Evolutionary conservation across 2,329 filamentous ascomycete species (phyloP), one percentile per base, ranked within the genome.

Genomic region (Ophiobolus disseminans): DNA sequence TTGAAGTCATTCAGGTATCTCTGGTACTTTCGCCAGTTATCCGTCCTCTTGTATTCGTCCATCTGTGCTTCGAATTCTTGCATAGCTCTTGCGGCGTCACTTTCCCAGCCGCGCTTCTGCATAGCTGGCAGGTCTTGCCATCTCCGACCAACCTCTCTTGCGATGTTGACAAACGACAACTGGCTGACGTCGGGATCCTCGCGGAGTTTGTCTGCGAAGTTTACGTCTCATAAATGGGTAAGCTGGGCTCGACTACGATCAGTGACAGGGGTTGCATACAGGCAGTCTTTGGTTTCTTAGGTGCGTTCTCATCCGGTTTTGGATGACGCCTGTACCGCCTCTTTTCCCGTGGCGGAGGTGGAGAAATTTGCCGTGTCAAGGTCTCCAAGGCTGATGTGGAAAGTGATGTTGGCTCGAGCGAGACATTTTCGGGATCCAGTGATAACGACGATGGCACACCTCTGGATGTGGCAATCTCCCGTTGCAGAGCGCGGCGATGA

Each of bases 241-340:
- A 54, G 35, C 14, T 14, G 39, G 39, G 16, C 25, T 7, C 10
- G 40, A 10, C 23, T 2, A 26, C 11, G n/a, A 1, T 21, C 13
- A 5, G 5, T 3, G 20, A 23, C 45, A 9, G 42, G 40, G 19
- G 21, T 17, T 40, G 47, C 65, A 26, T 66, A 73, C 70, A 75
- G 7, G 70, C 73, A 25, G 72, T 75, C 41, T 75, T 74, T 22
- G 73, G 73, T 41, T 73, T 73, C 52, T 72, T 73, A 10, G 73
- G 73, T 14, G 73, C 73, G 48, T 73, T 66, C 25, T 40, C 40
- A 42, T 75, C 73, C 9, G 71, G 60, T 5, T 66, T 58, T 7
- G 73, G 72, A 47, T 73, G 73, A 11, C 72, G 63, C 19, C 72
- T 57, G 53, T 75, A 75, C 40, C 67, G 58, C 40, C 72, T 58